Percentiles rank a stretch among this genome's conserved stretches.
These are phyloP conservation scores for Phaeotremella skinneri DNA, from an alignment of 768 basidiomycete species.

Conservation along the genomic window DNA sequence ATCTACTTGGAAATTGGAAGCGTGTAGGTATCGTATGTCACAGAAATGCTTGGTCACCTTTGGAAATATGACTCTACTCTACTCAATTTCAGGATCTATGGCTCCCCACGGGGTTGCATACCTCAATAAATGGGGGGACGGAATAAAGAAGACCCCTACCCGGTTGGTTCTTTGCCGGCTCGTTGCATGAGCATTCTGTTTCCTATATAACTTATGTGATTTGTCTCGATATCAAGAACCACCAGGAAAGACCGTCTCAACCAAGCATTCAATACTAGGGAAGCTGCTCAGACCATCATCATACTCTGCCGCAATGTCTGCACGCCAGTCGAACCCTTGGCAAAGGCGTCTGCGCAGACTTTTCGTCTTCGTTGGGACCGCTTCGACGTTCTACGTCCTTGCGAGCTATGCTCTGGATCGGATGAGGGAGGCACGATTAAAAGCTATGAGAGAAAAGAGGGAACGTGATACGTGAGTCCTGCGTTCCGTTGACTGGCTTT, in stretches of 20 bases:
- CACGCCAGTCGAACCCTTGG: slow-evolving; percentile 29
- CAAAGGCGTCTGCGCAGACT: slow-evolving; percentile 26
- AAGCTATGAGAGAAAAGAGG: slow-evolving; percentile 31
- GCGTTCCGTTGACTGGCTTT: neutral
- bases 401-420: slow-evolving; percentile 37
- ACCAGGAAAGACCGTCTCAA: too few species aligned
- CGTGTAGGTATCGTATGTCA: too few species aligned
- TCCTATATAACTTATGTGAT: too few species aligned
- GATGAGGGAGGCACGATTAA: slow-evolving; percentile 31
- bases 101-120: neutral
- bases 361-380: slow-evolving; percentile 30
- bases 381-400: slow-evolving; percentile 35
- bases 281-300: neutral
- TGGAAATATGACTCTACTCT: too few species aligned
- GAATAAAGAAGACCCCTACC: neutral
- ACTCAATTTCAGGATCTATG: too few species aligned
- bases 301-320: neutral
- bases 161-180: neutral
- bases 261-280: neutral
- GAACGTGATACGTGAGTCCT: slow-evolving; percentile 33
- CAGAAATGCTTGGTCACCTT: neutral
- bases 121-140: neutral
- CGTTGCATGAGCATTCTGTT: too few species aligned
- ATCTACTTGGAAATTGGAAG: too few species aligned
- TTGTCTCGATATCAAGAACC: too few species aligned